Evolutionary conservation across 2,329 filamentous ascomycete species (phyloP).

Genomic region (Paraphoma sp.): DNA sequence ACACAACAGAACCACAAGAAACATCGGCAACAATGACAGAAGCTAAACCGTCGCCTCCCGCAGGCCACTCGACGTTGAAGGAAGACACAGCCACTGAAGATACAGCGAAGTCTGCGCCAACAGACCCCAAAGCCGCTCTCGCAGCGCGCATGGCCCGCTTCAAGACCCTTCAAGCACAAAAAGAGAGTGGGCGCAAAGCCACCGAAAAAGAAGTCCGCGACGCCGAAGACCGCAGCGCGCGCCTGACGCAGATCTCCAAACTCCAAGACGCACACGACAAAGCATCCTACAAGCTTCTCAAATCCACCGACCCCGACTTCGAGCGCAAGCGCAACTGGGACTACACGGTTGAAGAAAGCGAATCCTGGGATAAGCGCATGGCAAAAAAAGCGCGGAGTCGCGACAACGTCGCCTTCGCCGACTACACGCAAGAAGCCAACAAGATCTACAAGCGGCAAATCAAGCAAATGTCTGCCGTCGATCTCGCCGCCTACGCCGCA

Average conservation of each 20-base stretch:
- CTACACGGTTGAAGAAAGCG: slow-evolving; percentile 94
- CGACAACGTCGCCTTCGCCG: slow-evolving; percentile 87
- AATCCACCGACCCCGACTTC: slow-evolving; percentile 92
- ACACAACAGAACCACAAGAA: slow-evolving; percentile 19
- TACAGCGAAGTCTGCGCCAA: slow-evolving; percentile 8
- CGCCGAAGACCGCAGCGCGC: slow-evolving; percentile 36
- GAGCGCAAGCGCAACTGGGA: slow-evolving; percentile 99
- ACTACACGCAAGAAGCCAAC: slow-evolving; percentile 84
- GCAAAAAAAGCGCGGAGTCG: slow-evolving; percentile 83
- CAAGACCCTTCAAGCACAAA: slow-evolving; percentile 82
- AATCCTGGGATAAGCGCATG: slow-evolving; percentile 89
- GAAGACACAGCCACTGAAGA: slow-evolving; percentile 7
- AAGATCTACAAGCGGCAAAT: slow-evolving; percentile 96
- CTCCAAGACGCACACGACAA: slow-evolving; percentile 87
- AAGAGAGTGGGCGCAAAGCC: slow-evolving; percentile 61
- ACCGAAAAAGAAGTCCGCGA: slow-evolving; percentile 60
- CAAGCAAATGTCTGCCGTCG: slow-evolving; percentile 70
- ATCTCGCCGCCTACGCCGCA: slow-evolving; percentile 84
- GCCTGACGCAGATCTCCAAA: slow-evolving; percentile 68
- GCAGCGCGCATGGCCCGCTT: slow-evolving; percentile 70
- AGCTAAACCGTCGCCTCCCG: slow-evolving; percentile 1
- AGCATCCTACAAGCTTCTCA: slow-evolving; percentile 89
- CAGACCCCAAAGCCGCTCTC: slow-evolving; percentile 41
- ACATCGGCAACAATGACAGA: slow-evolving; percentile 7
- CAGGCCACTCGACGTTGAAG: slow-evolving; percentile 9